phyloP scores from a whole-genome alignment of 108 stramenopile genomes.

The Cyclotella cryptica region DNA sequence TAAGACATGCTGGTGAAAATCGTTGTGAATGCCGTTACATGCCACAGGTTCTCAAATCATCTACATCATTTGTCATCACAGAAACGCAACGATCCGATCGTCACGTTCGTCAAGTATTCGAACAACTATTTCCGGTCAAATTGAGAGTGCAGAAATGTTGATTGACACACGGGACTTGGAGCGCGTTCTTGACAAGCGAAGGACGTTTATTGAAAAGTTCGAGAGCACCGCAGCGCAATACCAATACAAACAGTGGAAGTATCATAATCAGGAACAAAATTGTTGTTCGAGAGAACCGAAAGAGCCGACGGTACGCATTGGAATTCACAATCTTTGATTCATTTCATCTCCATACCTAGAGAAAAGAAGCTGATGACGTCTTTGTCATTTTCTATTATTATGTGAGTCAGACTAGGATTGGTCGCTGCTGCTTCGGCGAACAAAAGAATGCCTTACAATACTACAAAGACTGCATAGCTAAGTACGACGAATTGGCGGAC shows the following conservation, averaged over 20 bases:
- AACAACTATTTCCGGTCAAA: constrained; percentile 65
- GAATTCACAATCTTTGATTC: background rate
- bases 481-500: constrained; percentile 17
- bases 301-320: constrained; percentile 32
- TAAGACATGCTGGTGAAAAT: constrained; percentile 7
- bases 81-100: constrained; percentile 51
- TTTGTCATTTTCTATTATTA: background rate
- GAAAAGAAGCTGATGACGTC: background rate
- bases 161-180: constrained; percentile 52
- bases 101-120: constrained; percentile 58
- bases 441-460: constrained; percentile 30
- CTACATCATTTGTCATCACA: background rate
- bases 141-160: constrained; percentile 62
- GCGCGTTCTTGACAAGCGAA: constrained; percentile 39
- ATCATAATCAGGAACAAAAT: constrained; percentile 13
- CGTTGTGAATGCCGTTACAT: background rate
- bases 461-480: constrained; percentile 25
- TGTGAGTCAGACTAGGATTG: constrained; percentile 9
- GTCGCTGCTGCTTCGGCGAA: constrained; percentile 21
- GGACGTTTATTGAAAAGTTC: constrained; percentile 42
- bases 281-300: constrained; percentile 12
- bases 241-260: constrained; percentile 39
- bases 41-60: background rate
- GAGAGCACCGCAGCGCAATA: constrained; percentile 53
- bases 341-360: background rate